Evolutionary conservation across 2,329 filamentous ascomycete genomes (phyloP).

Genomic region (Claviceps lovelessii): DNA sequence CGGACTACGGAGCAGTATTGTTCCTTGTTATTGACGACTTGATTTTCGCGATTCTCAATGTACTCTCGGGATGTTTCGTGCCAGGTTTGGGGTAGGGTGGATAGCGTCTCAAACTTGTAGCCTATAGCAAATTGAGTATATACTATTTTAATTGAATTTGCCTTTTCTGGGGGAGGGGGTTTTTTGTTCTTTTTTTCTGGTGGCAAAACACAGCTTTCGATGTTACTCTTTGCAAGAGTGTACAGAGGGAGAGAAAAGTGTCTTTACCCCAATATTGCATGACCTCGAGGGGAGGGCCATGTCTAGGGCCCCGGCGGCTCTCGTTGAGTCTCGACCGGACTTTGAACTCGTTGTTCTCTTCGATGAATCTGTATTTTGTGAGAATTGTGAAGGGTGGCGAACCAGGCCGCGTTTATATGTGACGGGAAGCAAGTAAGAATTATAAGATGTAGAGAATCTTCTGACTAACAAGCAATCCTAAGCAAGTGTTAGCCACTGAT

Average conservation of each 20-base stretch:
- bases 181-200: neutral
- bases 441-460: neutral
- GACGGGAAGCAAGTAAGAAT: neutral
- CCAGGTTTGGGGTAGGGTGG: constrained; percentile 63
- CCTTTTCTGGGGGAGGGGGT: neutral
- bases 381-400: neutral
- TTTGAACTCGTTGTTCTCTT: constrained; percentile 73
- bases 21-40: constrained; percentile 71
- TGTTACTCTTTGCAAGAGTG: neutral
- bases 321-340: constrained; percentile 46
- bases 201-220: neutral
- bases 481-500: constrained; percentile 5
- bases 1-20: constrained; percentile 93
- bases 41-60: constrained; percentile 61
- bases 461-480: constrained; percentile 39
- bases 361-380: constrained; percentile 55
- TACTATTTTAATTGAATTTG: neutral
- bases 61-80: constrained; percentile 55
- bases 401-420: neutral
- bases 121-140: constrained; percentile 32
- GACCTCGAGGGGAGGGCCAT: constrained; percentile 49
- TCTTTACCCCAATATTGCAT: constrained; percentile 81
- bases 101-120: constrained; percentile 91
- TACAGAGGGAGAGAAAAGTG: neutral
- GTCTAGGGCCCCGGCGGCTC: constrained; percentile 15